phyloP scores from a whole-genome alignment of 768 basidiomycete genomes.

The Leccinum uliginosum region DNA sequence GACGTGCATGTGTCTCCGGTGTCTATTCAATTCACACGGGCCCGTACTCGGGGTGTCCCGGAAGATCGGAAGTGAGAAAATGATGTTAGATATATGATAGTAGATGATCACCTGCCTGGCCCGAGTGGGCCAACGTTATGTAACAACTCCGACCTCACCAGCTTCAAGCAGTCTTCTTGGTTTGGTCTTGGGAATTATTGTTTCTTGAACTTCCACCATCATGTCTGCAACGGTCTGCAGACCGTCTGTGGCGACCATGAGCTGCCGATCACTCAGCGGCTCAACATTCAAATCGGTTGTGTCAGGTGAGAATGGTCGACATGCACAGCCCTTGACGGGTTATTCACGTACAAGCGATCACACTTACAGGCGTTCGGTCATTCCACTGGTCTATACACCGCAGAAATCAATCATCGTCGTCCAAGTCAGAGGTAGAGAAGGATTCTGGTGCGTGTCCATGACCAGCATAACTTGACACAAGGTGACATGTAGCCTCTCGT shows the following conservation, averaged over 20 bases:
- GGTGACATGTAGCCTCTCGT: not conserved
- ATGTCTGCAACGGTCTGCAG: constrained; percentile 31
- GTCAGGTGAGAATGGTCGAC: constrained; percentile 18
- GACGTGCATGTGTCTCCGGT: not conserved
- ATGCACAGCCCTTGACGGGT: not conserved
- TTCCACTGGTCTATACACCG: constrained; percentile 29
- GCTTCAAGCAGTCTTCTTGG: not conserved
- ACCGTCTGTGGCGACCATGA: constrained; percentile 23
- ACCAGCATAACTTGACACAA: not conserved
- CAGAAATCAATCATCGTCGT: constrained; percentile 15
- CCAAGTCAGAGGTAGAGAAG: constrained; percentile 15
- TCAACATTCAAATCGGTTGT: constrained; percentile 16
- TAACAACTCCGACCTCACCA: constrained; percentile 17
- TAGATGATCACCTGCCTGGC: constrained; percentile 1
- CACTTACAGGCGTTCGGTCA: constrained; percentile 24
- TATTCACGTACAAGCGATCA: not conserved
- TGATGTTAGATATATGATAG: not conserved
- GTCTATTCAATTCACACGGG: not conserved
- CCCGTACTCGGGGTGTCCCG: constrained; percentile 9
- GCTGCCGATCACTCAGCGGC: constrained; percentile 19
- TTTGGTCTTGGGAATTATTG: constrained; percentile 14
- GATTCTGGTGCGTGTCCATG: constrained; percentile 24
- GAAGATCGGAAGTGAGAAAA: not conserved
- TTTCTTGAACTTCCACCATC: constrained; percentile 22
- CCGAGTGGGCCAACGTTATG: constrained; percentile 17